phyloP scores from a whole-genome alignment of 257 asterid species.

The Solanum appendiculatum region DNA sequence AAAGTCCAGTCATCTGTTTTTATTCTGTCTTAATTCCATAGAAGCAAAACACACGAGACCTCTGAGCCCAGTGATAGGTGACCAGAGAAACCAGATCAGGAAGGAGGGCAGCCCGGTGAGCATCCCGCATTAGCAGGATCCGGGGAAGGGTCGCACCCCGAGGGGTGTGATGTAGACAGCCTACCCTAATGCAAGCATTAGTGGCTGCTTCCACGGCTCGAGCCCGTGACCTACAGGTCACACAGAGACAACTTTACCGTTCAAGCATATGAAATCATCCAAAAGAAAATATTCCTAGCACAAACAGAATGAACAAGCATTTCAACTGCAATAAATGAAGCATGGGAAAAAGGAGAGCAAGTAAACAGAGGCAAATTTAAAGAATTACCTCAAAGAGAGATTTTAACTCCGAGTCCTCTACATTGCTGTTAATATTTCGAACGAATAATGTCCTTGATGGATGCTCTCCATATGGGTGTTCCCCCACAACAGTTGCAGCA shows the following conservation, averaged over 20 bases:
- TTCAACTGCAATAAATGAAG: not conserved
- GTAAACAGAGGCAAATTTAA: not conserved
- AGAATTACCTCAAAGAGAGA: constrained; percentile 53
- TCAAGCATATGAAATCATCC: not conserved
- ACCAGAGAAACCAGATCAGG: not conserved
- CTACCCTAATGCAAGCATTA: not conserved
- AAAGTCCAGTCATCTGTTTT: not conserved
- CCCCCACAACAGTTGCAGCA: constrained; percentile 47
- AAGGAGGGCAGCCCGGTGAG: not conserved
- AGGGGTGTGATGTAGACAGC: not conserved
- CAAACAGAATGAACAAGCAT: not conserved
- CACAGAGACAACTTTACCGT: not conserved
- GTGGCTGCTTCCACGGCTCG: not conserved
- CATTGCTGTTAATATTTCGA: constrained; percentile 62
- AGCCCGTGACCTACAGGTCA: not conserved
- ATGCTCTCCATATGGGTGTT: constrained; percentile 72
- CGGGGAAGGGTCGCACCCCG: not conserved
- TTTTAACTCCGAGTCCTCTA: constrained; percentile 60
- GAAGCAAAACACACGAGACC: not conserved
- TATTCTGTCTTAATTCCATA: not conserved
- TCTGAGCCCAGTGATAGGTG: not conserved
- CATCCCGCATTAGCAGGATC: not conserved
- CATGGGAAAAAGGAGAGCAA: not conserved
- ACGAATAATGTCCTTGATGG: constrained; percentile 76
- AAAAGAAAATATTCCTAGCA: not conserved